A percentile compares a stretch with the other conserved stretches of the same genome.
These are phyloP conservation scores for Raphanus hybrid DNA, from an alignment of 441 rosid species.

Conservation along the genomic window DNA sequence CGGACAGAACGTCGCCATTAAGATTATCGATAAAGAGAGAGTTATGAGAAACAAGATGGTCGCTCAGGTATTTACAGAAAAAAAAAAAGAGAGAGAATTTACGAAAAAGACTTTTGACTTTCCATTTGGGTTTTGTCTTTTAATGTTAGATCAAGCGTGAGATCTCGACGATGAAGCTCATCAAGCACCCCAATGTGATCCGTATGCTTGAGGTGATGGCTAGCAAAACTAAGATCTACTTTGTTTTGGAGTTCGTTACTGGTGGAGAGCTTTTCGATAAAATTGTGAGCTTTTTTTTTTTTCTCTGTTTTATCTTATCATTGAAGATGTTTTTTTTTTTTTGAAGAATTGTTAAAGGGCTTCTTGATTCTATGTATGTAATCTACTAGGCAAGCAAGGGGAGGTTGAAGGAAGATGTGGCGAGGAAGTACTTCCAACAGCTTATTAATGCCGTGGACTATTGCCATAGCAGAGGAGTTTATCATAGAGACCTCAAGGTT, in stretches of 20 bases:
- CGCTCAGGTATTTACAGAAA: conserved; percentile 59
- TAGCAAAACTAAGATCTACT: conserved; percentile 92
- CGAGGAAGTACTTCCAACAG: conserved; percentile 92
- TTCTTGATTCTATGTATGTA: conserved; percentile 26
- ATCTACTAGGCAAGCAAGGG: conserved; percentile 80
- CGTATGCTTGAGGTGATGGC: conserved; percentile 84
- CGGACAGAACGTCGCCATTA: conserved; percentile 82
- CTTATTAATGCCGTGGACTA: conserved; percentile 97
- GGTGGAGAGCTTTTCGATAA: conserved; percentile 98
- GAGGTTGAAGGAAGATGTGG: conserved; percentile 92
- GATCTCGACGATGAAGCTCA: conserved; percentile 91
- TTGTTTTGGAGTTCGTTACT: conserved; percentile 90
- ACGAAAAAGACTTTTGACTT: background rate
- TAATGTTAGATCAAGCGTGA: conserved; percentile 87
- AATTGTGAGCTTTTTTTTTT: conserved; percentile 67
- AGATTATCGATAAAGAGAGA: conserved; percentile 90
- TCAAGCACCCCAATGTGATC: conserved; percentile 94
- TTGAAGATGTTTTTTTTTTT: too few species aligned
- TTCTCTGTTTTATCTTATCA: background rate
- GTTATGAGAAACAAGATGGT: conserved; percentile 88
- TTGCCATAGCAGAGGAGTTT: conserved; percentile 96
- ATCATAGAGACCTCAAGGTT: conserved; percentile 94
- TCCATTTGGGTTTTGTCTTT: conserved; percentile 9
- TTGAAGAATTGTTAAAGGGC: background rate
- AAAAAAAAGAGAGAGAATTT: too few species aligned